These are phyloP conservation scores for Pyronema omphalodes DNA, from an alignment of 495 filamentous ascomycete species.

Conservation along the genomic window DNA sequence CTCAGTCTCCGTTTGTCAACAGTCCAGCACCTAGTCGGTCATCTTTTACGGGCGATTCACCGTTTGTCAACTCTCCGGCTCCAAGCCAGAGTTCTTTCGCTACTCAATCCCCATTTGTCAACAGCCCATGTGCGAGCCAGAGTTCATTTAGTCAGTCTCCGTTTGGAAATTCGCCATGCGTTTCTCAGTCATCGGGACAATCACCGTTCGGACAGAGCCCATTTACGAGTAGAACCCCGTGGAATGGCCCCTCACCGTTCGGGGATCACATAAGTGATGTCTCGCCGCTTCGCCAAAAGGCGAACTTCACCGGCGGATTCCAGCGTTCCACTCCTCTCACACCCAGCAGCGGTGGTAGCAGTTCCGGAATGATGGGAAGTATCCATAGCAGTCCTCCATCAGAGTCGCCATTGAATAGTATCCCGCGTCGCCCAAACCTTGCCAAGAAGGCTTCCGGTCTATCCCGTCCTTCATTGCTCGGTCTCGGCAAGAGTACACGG, in stretches of 20 bases:
- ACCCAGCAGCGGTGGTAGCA: slow-evolving; percentile 5
- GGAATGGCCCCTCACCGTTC: neutral
- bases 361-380: slow-evolving; percentile 1
- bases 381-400: slow-evolving; percentile 19
- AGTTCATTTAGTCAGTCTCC: too few relatives aligned
- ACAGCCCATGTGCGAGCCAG: too few relatives aligned
- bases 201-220: too few relatives aligned
- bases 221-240: too few relatives aligned
- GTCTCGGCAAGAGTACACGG: slow-evolving; percentile 9
- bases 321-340: slow-evolving; percentile 8
- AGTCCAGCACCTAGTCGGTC: too few relatives aligned
- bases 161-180: too few relatives aligned
- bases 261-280: slow-evolving; percentile 69
- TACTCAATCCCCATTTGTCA: too few relatives aligned
- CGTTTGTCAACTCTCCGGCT: too few relatives aligned
- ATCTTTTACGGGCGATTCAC: too few relatives aligned
- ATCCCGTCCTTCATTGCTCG: slow-evolving; percentile 18
- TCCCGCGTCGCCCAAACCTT: slow-evolving; percentile 8
- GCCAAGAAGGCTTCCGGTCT: slow-evolving; percentile 21
- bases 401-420: slow-evolving; percentile 10
- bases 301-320: slow-evolving; percentile 17
- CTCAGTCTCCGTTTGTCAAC: too few relatives aligned
- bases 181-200: too few relatives aligned
- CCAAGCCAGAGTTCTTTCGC: too few relatives aligned
- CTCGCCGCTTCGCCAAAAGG: slow-evolving; percentile 84